Percentiles rank a stretch among this genome's conserved stretches.
These are phyloP conservation scores for Lepidium africanum DNA, from an alignment of 345 rosid species.

Conservation along the genomic window DNA sequence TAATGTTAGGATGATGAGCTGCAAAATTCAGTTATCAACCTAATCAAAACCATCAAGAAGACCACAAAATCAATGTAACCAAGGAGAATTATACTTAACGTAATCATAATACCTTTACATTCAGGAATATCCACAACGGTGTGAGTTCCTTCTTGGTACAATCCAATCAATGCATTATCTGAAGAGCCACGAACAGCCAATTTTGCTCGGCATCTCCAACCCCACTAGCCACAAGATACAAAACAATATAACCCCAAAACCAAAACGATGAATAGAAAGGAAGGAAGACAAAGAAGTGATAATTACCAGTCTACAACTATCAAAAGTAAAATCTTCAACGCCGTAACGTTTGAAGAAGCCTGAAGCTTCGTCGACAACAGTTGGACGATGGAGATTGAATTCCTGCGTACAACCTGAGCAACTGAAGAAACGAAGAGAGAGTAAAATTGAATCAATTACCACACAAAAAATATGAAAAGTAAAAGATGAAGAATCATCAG, in stretches of 20 bases:
- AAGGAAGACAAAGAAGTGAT: neutral
- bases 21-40: conserved; percentile 23
- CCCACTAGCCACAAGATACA: conserved; percentile 50
- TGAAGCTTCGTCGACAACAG: conserved; percentile 61
- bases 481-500: neutral
- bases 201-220: conserved; percentile 93
- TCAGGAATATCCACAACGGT: conserved; percentile 72
- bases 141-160: conserved; percentile 87
- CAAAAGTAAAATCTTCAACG: conserved; percentile 73
- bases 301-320: conserved; percentile 66
- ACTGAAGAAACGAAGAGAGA: conserved; percentile 30
- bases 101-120: conserved; percentile 53
- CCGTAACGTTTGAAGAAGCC: conserved; percentile 59
- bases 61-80: neutral
- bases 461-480: neutral
- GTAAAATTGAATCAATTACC: neutral
- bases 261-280: neutral
- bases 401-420: conserved; percentile 96
- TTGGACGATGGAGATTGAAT: conserved; percentile 72
- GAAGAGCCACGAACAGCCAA: conserved; percentile 81
- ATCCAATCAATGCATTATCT: conserved; percentile 61
- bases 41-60: neutral
- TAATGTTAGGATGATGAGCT: conserved; percentile 92
- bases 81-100: neutral
- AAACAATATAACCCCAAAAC: neutral